A percentile compares a stretch with the other conserved stretches of the same genome.
Evolutionary conservation across 176 grass and related monocot species (phyloP).

Genomic region (Oryza glumipatula): DNA sequence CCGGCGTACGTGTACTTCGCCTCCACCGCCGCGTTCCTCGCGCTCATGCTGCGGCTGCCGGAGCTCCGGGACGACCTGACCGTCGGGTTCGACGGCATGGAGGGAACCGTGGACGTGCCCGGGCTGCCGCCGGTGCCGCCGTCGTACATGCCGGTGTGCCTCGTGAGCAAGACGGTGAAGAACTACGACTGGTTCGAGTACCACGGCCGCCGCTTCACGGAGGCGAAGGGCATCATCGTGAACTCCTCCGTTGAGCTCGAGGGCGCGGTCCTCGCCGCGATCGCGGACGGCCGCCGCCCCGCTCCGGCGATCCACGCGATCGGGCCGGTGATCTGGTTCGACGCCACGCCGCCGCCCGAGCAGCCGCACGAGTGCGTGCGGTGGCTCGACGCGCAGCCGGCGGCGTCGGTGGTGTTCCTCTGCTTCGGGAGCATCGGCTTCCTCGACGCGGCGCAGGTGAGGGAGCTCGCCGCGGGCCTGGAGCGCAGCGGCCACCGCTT

Average conservation of each 20-base stretch:
- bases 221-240: constrained; percentile 48
- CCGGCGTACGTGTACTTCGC: constrained; percentile 49
- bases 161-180: constrained; percentile 7
- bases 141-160: constrained; percentile 16
- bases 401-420: constrained; percentile 53
- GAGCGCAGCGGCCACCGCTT: constrained; percentile 27
- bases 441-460: constrained; percentile 13
- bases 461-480: constrained; percentile 7
- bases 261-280: neutral
- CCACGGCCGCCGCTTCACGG: constrained; percentile 30
- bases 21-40: constrained; percentile 44
- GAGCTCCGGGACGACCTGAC: neutral
- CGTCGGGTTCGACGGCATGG: constrained; percentile 27
- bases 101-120: constrained; percentile 31
- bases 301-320: constrained; percentile 9
- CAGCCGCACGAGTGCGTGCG: constrained; percentile 12
- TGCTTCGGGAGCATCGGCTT: constrained; percentile 60
- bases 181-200: constrained; percentile 36
- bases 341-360: neutral
- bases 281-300: constrained; percentile 20
- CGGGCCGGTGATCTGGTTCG: constrained; percentile 18
- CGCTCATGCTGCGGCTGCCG: constrained; percentile 40
- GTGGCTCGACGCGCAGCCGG: constrained; percentile 64
- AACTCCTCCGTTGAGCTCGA: constrained; percentile 46
- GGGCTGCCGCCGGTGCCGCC: constrained; percentile 40